Conservation (phyloP, 148 eudicot genomes). For the Dianthus caryophyllus region DNA sequence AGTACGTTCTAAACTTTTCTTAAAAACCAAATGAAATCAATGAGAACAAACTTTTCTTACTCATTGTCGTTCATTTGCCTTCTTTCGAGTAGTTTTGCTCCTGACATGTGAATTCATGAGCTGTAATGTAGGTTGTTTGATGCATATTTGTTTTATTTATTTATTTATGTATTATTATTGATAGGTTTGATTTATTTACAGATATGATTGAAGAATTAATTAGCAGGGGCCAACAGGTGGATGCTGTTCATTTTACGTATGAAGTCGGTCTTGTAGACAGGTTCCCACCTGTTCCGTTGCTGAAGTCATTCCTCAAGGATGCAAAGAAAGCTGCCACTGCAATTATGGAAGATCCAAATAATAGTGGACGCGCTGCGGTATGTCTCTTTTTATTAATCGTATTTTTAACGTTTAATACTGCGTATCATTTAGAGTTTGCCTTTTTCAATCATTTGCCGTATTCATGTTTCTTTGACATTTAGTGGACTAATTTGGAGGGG, state of each 20-base stretch:
- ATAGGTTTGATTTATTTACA: conserved; percentile 23
- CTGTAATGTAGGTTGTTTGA: not conserved
- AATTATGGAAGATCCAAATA: conserved; percentile 76
- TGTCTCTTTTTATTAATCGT: conserved; percentile 5
- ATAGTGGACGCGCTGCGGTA: conserved; percentile 63
- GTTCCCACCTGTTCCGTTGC: conserved; percentile 86
- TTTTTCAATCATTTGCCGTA: not conserved
- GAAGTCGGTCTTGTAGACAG: conserved; percentile 88
- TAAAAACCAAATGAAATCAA: not conserved
- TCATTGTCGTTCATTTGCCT: not conserved
- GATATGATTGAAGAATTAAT: conserved; percentile 98
- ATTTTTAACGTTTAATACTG: not conserved
- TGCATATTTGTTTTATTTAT: not conserved
- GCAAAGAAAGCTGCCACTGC: conserved; percentile 84
- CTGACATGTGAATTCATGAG: not conserved
- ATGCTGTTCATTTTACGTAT: conserved; percentile 92
- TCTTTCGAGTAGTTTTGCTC: not conserved
- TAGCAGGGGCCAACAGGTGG: conserved; percentile 96
- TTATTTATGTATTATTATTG: not conserved
- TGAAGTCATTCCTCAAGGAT: conserved; percentile 87
- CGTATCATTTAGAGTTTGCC: not conserved
- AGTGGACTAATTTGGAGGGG: too few relatives aligned
- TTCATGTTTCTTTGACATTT: too few relatives aligned
- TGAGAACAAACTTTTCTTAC: not conserved
- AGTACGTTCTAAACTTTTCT: not conserved